A percentile compares a stretch with the other conserved stretches of the same genome.
These are phyloP conservation scores for Furcasterigmium sp. DNA, from an alignment of 2,329 filamentous ascomycete genomes.

Conservation along the genomic window DNA sequence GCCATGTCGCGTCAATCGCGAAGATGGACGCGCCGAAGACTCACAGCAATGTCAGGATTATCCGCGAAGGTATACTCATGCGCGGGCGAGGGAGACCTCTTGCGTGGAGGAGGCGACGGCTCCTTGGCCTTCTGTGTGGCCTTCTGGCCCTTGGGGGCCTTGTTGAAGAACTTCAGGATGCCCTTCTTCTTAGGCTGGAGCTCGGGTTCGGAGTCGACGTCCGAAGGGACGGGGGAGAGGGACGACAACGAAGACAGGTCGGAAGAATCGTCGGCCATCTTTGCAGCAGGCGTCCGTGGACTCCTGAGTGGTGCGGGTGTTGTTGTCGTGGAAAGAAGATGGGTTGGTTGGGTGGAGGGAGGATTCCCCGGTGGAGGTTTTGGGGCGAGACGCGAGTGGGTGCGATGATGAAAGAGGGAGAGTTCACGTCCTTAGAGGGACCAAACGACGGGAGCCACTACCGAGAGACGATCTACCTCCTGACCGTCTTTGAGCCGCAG, in stretches of 20 bases:
- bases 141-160: conserved; percentile 40
- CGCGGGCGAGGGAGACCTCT: conserved; percentile 80
- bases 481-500: no score
- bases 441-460: neutral
- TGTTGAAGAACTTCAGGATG: conserved; percentile 65
- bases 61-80: conserved; percentile 89
- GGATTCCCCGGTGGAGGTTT: neutral
- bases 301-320: conserved; percentile 8
- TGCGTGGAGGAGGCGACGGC: conserved; percentile 62
- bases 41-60: conserved; percentile 85
- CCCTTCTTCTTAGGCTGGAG: conserved; percentile 41
- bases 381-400: neutral
- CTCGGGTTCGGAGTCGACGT: conserved; percentile 47
- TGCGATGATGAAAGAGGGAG: conserved; percentile 4
- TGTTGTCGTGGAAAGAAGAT: conserved; percentile 20
- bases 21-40: conserved; percentile 43
- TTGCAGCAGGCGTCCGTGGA: conserved; percentile 11
- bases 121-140: conserved; percentile 39
- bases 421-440: neutral
- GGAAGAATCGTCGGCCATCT: conserved; percentile 58
- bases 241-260: conserved; percentile 56
- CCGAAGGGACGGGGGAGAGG: conserved; percentile 37
- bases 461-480: no score
- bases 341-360: conserved; percentile 8
- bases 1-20: conserved; percentile 45